Percentiles rank a stretch among this genome's conserved stretches.
Evolutionary conservation across 495 filamentous ascomycete genomes (phyloP).

Genomic region (Aspergillus biplanus): DNA sequence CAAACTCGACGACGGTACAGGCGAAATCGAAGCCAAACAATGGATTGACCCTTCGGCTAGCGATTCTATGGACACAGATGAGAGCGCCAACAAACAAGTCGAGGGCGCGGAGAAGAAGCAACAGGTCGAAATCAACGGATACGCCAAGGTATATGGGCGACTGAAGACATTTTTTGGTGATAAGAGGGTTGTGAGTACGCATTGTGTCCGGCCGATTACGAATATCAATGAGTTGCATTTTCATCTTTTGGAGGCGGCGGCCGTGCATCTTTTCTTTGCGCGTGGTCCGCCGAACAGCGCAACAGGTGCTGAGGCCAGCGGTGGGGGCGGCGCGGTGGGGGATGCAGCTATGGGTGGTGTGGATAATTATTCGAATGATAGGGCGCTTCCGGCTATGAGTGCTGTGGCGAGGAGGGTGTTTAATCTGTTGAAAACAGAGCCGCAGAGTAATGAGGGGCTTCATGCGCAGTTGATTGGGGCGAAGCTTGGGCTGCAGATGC

Average conservation of each 20-base stretch:
- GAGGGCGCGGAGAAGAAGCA: slow-evolving; percentile 36
- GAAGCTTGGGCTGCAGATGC: slow-evolving; percentile 60
- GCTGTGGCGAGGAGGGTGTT: slow-evolving; percentile 67
- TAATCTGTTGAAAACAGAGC: slow-evolving; percentile 60
- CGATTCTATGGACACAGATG: slow-evolving; percentile 51
- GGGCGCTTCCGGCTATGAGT: slow-evolving; percentile 53
- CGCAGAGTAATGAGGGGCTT: slow-evolving; percentile 76
- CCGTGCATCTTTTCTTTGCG: slow-evolving; percentile 84
- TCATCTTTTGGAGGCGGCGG: slow-evolving; percentile 86
- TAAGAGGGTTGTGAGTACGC: slow-evolving; percentile 79
- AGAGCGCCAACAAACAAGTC: slow-evolving; percentile 37
- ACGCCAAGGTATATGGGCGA: slow-evolving; percentile 80
- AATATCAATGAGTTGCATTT: slow-evolving; percentile 91
- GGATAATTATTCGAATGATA: slow-evolving; percentile 36
- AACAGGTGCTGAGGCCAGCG: slow-evolving; percentile 30
- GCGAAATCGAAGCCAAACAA: slow-evolving; percentile 87
- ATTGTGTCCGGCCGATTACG: slow-evolving; percentile 74
- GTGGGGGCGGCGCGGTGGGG: slow-evolving; percentile 32
- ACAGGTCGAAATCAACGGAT: slow-evolving; percentile 66
- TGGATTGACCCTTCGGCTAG: slow-evolving; percentile 71
- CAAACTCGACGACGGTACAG: slow-evolving; percentile 93
- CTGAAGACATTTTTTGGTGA: slow-evolving; percentile 72
- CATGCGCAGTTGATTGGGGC: slow-evolving; percentile 75
- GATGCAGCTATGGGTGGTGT: slow-evolving; percentile 46
- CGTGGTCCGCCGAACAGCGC: slow-evolving; percentile 63